A percentile compares a stretch with the other conserved stretches of the same genome.
Conservation (phyloP, 2,329 filamentous ascomycete species). For the Talaromyces marneffei region DNA sequence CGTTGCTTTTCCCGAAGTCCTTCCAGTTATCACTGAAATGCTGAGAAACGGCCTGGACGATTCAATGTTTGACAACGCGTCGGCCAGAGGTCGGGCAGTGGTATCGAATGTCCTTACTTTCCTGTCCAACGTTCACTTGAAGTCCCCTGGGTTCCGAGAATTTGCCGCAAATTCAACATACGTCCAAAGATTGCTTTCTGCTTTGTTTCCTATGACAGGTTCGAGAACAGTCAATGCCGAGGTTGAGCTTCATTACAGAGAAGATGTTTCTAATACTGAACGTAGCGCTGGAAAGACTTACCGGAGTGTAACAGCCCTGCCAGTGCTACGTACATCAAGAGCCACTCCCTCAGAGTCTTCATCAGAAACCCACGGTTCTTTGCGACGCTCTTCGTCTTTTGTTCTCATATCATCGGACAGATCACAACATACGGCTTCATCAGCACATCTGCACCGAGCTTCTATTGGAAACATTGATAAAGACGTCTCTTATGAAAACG, state of each 20-base stretch:
- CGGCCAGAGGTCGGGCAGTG: constrained; percentile 57
- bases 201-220: constrained; percentile 83
- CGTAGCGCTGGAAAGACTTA: constrained; percentile 79
- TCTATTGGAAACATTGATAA: constrained; percentile 54
- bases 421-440: constrained; percentile 51
- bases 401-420: constrained; percentile 73
- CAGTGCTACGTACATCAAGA: constrained; percentile 69
- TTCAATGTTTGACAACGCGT: constrained; percentile 55
- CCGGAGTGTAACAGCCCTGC: constrained; percentile 59
- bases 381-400: constrained; percentile 83
- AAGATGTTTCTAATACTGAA: constrained; percentile 76
- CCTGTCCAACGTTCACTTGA: constrained; percentile 68
- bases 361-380: constrained; percentile 51
- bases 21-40: constrained; percentile 79
- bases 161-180: constrained; percentile 78
- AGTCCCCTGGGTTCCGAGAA: constrained; percentile 72
- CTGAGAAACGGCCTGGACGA: constrained; percentile 72
- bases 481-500: constrained; percentile 49
- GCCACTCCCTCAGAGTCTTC: constrained; percentile 44
- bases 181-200: constrained; percentile 68
- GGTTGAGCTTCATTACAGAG: constrained; percentile 77
- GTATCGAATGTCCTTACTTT: constrained; percentile 74
- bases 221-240: constrained; percentile 77
- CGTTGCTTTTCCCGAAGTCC: constrained; percentile 68
- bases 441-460: constrained; percentile 58